Evolutionary conservation across 2,329 filamentous ascomycete species (phyloP).

Genomic region (Colletotrichum australisinense): DNA sequence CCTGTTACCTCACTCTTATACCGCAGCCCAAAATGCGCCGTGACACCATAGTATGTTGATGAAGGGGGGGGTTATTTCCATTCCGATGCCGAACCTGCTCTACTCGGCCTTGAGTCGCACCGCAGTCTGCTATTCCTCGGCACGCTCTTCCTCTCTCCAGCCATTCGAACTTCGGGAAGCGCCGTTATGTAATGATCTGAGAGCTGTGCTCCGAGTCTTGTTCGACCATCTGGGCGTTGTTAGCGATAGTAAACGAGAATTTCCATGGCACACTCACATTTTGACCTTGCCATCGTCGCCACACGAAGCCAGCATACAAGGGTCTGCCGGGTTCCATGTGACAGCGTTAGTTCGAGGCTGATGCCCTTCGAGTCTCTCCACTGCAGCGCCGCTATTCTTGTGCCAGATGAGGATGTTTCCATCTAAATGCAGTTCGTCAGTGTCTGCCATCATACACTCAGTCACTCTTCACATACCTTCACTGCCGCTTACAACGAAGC

Average conservation of each 20-base stretch:
- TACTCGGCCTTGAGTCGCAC: neutral
- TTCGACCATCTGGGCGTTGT: slow-evolving; percentile 41
- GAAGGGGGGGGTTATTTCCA: slow-evolving; percentile 19
- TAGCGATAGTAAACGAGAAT: neutral
- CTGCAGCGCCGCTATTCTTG: slow-evolving; percentile 79
- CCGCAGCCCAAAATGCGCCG: slow-evolving; percentile 10
- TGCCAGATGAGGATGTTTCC: slow-evolving; percentile 89
- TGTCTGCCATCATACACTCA: neutral
- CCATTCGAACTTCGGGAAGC: slow-evolving; percentile 28
- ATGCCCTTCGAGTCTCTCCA: slow-evolving; percentile 84
- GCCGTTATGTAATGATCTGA: slow-evolving; percentile 36
- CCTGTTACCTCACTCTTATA: neutral
- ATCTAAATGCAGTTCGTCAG: slow-evolving; percentile 50
- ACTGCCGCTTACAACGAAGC: slow-evolving; percentile 91
- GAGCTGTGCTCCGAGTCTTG: slow-evolving; percentile 36
- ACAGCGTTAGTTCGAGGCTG: slow-evolving; percentile 84
- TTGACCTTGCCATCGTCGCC: slow-evolving; percentile 88
- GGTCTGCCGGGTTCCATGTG: slow-evolving; percentile 87
- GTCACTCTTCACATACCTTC: slow-evolving; percentile 72
- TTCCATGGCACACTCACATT: slow-evolving; percentile 71
- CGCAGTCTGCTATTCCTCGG: slow-evolving; percentile 4
- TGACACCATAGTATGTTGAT: slow-evolving; percentile 20
- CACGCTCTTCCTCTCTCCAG: slow-evolving; percentile 20
- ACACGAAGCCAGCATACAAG: slow-evolving; percentile 88
- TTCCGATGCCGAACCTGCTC: slow-evolving; percentile 14